A percentile compares a stretch with the other conserved stretches of the same genome.
phyloP scores from a whole-genome alignment of 805 yeast species.

The Starmerella kuoi region DNA sequence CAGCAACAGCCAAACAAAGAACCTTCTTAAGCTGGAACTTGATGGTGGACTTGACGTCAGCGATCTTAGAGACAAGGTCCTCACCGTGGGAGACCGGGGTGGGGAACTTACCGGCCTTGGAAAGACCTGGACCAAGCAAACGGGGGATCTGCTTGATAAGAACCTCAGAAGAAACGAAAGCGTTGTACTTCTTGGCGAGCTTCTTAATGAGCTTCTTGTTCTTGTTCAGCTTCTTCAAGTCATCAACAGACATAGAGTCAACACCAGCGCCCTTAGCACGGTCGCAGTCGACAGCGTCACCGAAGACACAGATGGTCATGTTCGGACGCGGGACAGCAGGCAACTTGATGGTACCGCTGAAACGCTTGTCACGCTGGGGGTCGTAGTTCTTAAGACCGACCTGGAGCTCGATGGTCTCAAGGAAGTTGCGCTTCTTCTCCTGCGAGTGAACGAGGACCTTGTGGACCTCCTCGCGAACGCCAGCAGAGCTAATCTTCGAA shows the following conservation, averaged over 20 bases:
- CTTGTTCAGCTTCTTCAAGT: constrained; percentile 99
- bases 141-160: constrained; percentile 99
- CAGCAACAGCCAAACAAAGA: constrained; percentile 97
- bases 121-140: constrained; percentile 98
- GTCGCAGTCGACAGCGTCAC: constrained; percentile 99
- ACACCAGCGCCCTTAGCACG: constrained; percentile 99
- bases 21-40: constrained; percentile 99
- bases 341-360: constrained; percentile 97
- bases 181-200: constrained; percentile 99
- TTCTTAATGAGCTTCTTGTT: constrained; percentile 99
- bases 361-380: constrained; percentile 99
- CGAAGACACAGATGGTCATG: constrained; percentile 99
- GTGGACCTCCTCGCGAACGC: constrained; percentile 94
- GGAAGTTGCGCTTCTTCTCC: constrained; percentile 99
- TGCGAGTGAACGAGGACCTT: constrained; percentile 78
- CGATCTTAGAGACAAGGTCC: constrained; percentile 90
- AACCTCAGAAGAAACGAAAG: constrained; percentile 98
- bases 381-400: constrained; percentile 99
- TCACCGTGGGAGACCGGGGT: constrained; percentile 99
- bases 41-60: constrained; percentile 97
- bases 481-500: constrained; percentile 71
- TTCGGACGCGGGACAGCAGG: constrained; percentile 99
- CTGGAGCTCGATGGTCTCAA: constrained; percentile 99
- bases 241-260: constrained; percentile 99
- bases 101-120: constrained; percentile 99